Evolutionary conservation across 106 monocot genomes (phyloP).

Genomic region (Dendrobium catenatum): DNA sequence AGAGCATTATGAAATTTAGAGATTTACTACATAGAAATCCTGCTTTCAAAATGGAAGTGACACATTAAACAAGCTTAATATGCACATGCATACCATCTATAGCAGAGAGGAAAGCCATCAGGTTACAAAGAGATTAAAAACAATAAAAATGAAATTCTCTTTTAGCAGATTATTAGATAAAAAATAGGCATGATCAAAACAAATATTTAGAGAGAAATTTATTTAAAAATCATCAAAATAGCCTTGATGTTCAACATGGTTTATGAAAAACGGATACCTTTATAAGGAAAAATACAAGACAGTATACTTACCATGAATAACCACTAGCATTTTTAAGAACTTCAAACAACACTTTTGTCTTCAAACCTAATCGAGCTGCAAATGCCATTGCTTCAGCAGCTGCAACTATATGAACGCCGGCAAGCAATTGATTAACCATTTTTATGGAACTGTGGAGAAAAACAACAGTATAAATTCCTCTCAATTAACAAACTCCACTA

Average conservation of each 20-base stretch:
- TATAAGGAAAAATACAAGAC: not conserved
- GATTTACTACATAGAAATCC: not conserved
- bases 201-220: not conserved
- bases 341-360: slow-evolving; percentile 66
- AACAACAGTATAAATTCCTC: not conserved
- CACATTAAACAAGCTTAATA: not conserved
- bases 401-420: slow-evolving; percentile 96
- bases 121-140: not conserved
- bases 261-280: too few relatives aligned
- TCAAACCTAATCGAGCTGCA: slow-evolving; percentile 68
- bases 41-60: not conserved
- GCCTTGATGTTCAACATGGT: too few relatives aligned
- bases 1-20: not conserved
- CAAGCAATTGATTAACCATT: slow-evolving; percentile 97
- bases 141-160: not conserved
- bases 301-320: slow-evolving; percentile 69
- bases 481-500: not conserved
- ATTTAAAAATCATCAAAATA: not conserved
- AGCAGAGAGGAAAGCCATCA: not conserved
- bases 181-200: not conserved
- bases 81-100: not conserved
- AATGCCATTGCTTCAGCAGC: slow-evolving; percentile 96
- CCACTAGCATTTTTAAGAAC: slow-evolving; percentile 59
- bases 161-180: not conserved
- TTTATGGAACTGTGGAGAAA: slow-evolving; percentile 72